phyloP scores from a whole-genome alignment of 345 rosid genomes.

The Microthlaspi erraticum region DNA sequence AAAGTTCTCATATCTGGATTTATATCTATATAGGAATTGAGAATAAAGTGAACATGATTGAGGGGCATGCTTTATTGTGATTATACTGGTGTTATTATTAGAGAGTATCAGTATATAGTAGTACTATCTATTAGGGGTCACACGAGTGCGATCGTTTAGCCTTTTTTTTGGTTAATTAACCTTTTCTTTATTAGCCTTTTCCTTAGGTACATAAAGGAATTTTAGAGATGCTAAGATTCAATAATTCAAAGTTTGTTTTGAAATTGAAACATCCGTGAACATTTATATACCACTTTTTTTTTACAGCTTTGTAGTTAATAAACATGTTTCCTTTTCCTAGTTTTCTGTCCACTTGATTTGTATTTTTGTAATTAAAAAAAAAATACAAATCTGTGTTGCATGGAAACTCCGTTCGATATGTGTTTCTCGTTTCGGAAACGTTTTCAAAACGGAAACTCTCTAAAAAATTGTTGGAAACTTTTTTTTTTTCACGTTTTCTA shows the following conservation, averaged over 20 bases:
- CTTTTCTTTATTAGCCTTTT: constrained; percentile 18
- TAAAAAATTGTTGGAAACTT: too few relatives aligned
- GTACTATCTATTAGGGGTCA: not conserved
- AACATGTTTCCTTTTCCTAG: not conserved
- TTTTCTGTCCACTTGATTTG: not conserved
- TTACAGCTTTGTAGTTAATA: not conserved
- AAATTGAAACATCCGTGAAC: not conserved
- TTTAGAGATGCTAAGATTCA: not conserved
- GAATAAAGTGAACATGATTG: constrained; percentile 9
- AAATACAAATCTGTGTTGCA: too few relatives aligned
- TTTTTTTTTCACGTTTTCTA: too few relatives aligned
- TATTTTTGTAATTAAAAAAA: not conserved
- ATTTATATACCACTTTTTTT: not conserved
- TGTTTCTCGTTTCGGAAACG: too few relatives aligned
- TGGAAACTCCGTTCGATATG: too few relatives aligned
- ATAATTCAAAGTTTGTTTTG: constrained; percentile 7
- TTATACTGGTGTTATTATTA: constrained; percentile 6
- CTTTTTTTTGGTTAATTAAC: not conserved
- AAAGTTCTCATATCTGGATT: not conserved
- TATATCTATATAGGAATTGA: constrained; percentile 7
- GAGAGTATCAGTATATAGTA: not conserved
- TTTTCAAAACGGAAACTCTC: too few relatives aligned
- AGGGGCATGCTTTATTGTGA: constrained; percentile 17
- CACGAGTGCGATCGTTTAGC: constrained; percentile 24
- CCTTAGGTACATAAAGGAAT: not conserved